phyloP scores from a whole-genome alignment of 495 filamentous ascomycete species.

The Xylaria palmicola region DNA sequence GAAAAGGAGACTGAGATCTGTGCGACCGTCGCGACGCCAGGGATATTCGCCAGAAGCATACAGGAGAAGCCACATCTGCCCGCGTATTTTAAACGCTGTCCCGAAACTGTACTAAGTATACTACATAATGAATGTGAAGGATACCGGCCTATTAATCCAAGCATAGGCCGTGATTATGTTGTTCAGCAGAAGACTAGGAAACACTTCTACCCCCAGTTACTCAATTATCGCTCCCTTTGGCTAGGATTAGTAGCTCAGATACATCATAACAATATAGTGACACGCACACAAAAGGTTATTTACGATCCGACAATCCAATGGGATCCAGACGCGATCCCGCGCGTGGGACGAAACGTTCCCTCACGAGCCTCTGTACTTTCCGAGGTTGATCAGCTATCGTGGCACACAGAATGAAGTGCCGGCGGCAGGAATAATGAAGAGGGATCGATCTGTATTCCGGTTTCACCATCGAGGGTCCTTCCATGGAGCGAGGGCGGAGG shows the following conservation, averaged over 20 bases:
- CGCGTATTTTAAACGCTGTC: too few relatives aligned
- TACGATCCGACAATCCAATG: not conserved
- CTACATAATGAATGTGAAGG: too few relatives aligned
- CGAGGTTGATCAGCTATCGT: not conserved
- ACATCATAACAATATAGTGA: not conserved
- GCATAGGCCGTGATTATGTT: too few relatives aligned
- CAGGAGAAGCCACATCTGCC: not conserved
- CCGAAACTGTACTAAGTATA: too few relatives aligned
- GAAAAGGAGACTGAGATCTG: not conserved
- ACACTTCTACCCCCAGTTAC: not conserved
- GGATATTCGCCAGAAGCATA: not conserved
- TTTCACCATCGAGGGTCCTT: not conserved
- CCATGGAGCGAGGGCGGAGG: not conserved
- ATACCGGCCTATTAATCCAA: too few relatives aligned
- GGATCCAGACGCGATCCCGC: not conserved
- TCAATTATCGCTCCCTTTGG: not conserved
- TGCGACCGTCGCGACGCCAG: not conserved
- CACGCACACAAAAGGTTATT: not conserved
- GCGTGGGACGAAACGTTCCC: not conserved
- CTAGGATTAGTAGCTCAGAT: not conserved
- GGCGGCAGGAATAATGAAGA: too few relatives aligned
- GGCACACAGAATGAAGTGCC: not conserved
- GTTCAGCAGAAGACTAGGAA: not conserved
- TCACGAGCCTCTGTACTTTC: not conserved
- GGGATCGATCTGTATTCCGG: too few relatives aligned